Conservation (phyloP, 1,139 yeast species). For the Candida sanyaensis region DNA sequence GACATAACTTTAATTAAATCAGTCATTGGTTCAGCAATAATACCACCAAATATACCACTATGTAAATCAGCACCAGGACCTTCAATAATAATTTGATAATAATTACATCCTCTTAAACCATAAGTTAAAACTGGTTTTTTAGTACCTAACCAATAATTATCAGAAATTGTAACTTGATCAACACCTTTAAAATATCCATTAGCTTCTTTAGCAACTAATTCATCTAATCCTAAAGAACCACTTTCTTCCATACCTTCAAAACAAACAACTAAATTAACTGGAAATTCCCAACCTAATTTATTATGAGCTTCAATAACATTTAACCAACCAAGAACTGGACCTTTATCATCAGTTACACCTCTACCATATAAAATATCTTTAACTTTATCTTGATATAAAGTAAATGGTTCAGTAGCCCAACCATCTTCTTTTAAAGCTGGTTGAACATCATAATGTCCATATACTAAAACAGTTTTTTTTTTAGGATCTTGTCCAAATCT, state of each 20-base stretch:
- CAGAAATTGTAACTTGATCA: constrained; percentile 94
- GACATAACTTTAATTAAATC: constrained; percentile 80
- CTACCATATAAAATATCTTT: constrained; percentile 80
- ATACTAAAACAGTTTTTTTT: constrained; percentile 85
- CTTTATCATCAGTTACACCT: constrained; percentile 97
- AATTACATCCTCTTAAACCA: constrained; percentile 96
- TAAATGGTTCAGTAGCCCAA: constrained; percentile 92
- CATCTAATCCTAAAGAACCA: constrained; percentile 91
- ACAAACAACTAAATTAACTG: constrained; percentile 89
- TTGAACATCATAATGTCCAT: constrained; percentile 98
- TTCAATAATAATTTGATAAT: constrained; percentile 75
- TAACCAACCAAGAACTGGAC: constrained; percentile 97
- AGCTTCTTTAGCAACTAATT: constrained; percentile 78
- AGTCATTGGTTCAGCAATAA: constrained; percentile 96
- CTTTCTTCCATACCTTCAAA: constrained; percentile 99
- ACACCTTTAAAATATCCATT: constrained; percentile 77
- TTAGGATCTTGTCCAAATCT: constrained; percentile 78
- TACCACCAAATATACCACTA: constrained; percentile 97
- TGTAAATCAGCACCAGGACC: constrained; percentile 99
- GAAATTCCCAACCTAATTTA: constrained; percentile 81
- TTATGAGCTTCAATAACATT: constrained; percentile 89
- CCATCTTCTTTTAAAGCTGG: constrained; percentile 94
- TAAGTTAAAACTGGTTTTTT: constrained; percentile 94
- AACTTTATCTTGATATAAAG: constrained; percentile 55
- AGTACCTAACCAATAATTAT: constrained; percentile 98